A percentile compares a stretch with the other conserved stretches of the same genome.
phyloP scores from a whole-genome alignment of 306 rosid genomes.

The Adenanthera pavonina region DNA sequence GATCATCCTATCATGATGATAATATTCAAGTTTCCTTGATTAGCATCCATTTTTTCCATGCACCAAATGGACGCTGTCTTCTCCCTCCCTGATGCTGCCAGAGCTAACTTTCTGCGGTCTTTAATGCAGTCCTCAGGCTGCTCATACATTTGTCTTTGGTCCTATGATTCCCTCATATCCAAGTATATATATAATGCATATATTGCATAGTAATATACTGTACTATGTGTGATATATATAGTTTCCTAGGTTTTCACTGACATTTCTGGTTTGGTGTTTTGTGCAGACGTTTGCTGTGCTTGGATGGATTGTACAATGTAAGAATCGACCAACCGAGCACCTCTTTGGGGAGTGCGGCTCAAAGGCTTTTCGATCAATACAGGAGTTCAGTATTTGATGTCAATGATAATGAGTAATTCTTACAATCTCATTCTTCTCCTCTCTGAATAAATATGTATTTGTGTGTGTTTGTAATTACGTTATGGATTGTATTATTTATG shows the following conservation, averaged over 20 bases:
- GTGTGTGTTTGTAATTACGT: slow-evolving; percentile 12
- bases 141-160: slow-evolving; percentile 82
- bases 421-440: not conserved
- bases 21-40: not conserved
- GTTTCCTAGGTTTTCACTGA: not conserved
- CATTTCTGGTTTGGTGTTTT: not conserved
- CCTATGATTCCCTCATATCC: slow-evolving; percentile 49
- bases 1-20: not conserved
- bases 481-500: not conserved
- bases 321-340: slow-evolving; percentile 58
- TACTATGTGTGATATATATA: not conserved
- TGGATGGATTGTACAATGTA: slow-evolving; percentile 73
- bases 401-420: slow-evolving; percentile 59
- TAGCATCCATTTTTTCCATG: slow-evolving; percentile 22
- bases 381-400: slow-evolving; percentile 47
- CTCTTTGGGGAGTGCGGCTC: slow-evolving; percentile 58
- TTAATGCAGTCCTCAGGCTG: slow-evolving; percentile 60
- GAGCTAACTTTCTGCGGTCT: slow-evolving; percentile 50
- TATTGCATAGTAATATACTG: not conserved
- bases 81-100: slow-evolving; percentile 53
- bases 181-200: slow-evolving; percentile 50
- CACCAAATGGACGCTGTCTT: slow-evolving; percentile 64
- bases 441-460: not conserved
- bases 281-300: slow-evolving; percentile 56
- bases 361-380: slow-evolving; percentile 60